A percentile compares a stretch with the other conserved stretches of the same genome.
Conservation (phyloP, 345 rosid genomes). For the Eucalyptus sp. region DNA sequence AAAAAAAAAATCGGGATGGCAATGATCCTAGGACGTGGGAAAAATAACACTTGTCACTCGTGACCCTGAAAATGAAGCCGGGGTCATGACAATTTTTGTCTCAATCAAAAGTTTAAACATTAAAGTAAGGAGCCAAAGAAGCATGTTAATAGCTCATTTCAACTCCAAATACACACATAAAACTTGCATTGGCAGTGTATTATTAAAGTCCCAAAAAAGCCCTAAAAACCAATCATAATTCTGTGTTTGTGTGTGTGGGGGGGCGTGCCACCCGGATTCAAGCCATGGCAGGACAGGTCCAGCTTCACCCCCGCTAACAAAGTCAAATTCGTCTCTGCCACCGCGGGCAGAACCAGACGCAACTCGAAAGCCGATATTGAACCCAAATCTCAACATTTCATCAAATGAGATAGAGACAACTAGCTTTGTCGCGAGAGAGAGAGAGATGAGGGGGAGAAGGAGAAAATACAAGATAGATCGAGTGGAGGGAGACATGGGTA, state of each 20-base stretch:
- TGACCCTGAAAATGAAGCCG: fast-evolving
- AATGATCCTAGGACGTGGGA: fast-evolving
- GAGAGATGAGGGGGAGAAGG: background rate
- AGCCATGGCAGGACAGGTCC: background rate
- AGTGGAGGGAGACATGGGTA: background rate
- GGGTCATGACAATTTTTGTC: background rate
- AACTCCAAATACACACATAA: background rate
- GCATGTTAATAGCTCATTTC: background rate
- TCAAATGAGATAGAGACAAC: background rate
- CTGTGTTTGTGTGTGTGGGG: background rate
- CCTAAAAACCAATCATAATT: background rate
- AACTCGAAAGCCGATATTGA: background rate
- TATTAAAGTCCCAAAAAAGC: background rate
- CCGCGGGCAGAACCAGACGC: background rate
- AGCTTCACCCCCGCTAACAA: background rate
- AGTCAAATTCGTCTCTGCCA: background rate
- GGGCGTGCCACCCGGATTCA: background rate
- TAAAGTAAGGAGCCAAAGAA: background rate
- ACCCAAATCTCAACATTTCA: background rate
- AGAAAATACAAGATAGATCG: background rate
- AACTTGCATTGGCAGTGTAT: background rate
- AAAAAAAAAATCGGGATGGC: too few species aligned
- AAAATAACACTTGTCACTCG: fast-evolving
- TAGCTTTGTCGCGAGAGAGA: background rate
- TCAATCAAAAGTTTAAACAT: background rate